Conservation (phyloP, 306 rosid species). For the Vigna radiata region DNA sequence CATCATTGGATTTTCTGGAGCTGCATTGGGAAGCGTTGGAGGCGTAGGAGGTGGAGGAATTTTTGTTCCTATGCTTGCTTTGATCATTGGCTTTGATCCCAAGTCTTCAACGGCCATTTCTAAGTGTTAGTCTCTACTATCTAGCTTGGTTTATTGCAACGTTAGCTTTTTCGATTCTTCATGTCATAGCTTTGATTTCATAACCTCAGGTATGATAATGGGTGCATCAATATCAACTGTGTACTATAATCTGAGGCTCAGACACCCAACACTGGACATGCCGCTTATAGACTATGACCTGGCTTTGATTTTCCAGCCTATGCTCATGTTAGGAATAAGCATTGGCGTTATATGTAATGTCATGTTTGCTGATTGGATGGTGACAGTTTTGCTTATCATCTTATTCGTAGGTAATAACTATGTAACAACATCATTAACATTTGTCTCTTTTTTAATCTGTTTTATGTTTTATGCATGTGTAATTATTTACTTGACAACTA, state of each 20-base stretch:
- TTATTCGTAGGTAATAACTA: constrained; percentile 65
- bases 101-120: constrained; percentile 90
- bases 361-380: constrained; percentile 94
- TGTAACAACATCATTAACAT: neutral
- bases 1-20: constrained; percentile 82
- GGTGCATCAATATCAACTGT: constrained; percentile 87
- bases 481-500: neutral
- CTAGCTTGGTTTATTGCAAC: neutral
- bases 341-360: constrained; percentile 83
- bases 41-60: constrained; percentile 96
- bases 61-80: constrained; percentile 83
- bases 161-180: neutral
- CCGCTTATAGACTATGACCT: constrained; percentile 83
- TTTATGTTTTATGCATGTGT: neutral
- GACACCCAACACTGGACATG: constrained; percentile 81
- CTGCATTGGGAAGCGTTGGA: constrained; percentile 90
- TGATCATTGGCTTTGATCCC: constrained; percentile 84
- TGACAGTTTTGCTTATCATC: constrained; percentile 77
- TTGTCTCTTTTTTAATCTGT: neutral
- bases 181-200: constrained; percentile 8
- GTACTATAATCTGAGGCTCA: constrained; percentile 74
- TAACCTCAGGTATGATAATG: constrained; percentile 74
- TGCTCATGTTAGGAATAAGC: constrained; percentile 89
- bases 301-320: constrained; percentile 85
- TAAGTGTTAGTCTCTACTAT: constrained; percentile 62